A percentile compares a stretch with the other conserved stretches of the same genome.
These are phyloP conservation scores for Ophiostoma ulmi DNA, from an alignment of 2,329 filamentous ascomycete genomes.

Conservation along the genomic window DNA sequence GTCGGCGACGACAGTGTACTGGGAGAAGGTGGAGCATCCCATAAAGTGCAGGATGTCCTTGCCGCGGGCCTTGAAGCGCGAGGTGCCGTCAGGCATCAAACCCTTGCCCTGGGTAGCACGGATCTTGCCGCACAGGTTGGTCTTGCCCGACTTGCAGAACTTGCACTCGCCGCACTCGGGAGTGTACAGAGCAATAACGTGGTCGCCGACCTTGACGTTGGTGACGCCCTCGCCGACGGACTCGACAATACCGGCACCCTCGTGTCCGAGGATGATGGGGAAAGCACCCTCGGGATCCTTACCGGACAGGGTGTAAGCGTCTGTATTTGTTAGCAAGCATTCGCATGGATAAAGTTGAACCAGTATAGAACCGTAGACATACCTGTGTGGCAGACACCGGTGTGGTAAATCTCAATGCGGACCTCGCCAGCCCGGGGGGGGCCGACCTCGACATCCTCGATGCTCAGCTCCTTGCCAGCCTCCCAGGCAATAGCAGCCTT, in stretches of 20 bases:
- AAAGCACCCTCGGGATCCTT: constrained; percentile 97
- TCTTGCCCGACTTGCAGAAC: constrained; percentile 99
- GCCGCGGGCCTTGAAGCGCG: constrained; percentile 90
- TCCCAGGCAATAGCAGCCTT: constrained; percentile 98
- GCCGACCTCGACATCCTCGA: constrained; percentile 89
- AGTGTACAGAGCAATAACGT: constrained; percentile 86
- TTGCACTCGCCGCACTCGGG: constrained; percentile 98
- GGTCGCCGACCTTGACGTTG: constrained; percentile 85
- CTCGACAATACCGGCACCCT: constrained; percentile 88
- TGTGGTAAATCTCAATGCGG: constrained; percentile 94
- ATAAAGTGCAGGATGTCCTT: constrained; percentile 97
- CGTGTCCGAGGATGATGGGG: constrained; percentile 82
- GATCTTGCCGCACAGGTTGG: constrained; percentile 98
- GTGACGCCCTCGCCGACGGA: constrained; percentile 89
- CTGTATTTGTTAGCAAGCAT: constrained; percentile 34
- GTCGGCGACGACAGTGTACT: constrained; percentile 97
- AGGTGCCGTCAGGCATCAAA: constrained; percentile 95
- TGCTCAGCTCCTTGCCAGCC: constrained; percentile 78
- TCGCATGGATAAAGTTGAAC: too few relatives aligned
- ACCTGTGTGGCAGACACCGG: constrained; percentile 98
- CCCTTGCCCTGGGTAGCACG: constrained; percentile 92
- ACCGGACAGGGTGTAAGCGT: constrained; percentile 90
- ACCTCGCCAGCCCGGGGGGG: constrained; percentile 91
- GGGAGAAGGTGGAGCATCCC: constrained; percentile 97
- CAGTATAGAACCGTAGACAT: constrained; percentile 24